Evolutionary conservation across 345 rosid species (phyloP).

Genomic region (Hypericum androsaemum): DNA sequence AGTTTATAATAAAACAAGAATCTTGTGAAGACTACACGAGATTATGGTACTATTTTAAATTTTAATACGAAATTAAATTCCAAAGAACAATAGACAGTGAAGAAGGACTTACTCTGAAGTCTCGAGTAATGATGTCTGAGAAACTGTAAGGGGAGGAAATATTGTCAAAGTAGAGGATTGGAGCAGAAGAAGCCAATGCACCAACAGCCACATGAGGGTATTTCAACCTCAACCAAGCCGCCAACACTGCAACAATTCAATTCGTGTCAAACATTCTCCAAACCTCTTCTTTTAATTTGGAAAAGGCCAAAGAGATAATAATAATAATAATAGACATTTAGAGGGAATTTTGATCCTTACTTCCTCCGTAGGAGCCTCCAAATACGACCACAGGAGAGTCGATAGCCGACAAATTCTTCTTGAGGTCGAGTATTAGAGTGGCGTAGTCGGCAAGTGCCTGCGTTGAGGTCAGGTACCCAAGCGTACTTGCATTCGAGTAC

Average conservation of each 20-base stretch:
- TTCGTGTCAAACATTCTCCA: no score
- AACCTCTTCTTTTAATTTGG: no score
- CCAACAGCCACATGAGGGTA: constrained; percentile 43
- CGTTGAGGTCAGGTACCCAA: constrained; percentile 40
- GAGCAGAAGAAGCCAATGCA: constrained; percentile 54
- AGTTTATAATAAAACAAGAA: no score
- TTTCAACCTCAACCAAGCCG: constrained; percentile 48
- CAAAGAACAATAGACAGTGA: not conserved
- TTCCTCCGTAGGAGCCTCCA: constrained; percentile 73
- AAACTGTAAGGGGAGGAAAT: constrained; percentile 46
- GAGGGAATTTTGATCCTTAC: constrained; percentile 13
- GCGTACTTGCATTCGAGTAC: constrained; percentile 33
- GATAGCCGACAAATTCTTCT: constrained; percentile 39
- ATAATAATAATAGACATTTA: not conserved
- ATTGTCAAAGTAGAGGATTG: constrained; percentile 33
- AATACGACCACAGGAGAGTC: constrained; percentile 60
- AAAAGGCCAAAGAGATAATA: no score
- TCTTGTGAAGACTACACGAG: no score
- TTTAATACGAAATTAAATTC: no score
- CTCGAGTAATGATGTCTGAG: constrained; percentile 32
- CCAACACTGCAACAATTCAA: constrained; percentile 38
- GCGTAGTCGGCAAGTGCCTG: constrained; percentile 62
- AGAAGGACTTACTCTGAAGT: constrained; percentile 30
- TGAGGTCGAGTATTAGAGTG: constrained; percentile 35
- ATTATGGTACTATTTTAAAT: no score